These are phyloP conservation scores for Zygoascus ofunaensis DNA, from an alignment of 805 yeast species.

Conservation along the genomic window DNA sequence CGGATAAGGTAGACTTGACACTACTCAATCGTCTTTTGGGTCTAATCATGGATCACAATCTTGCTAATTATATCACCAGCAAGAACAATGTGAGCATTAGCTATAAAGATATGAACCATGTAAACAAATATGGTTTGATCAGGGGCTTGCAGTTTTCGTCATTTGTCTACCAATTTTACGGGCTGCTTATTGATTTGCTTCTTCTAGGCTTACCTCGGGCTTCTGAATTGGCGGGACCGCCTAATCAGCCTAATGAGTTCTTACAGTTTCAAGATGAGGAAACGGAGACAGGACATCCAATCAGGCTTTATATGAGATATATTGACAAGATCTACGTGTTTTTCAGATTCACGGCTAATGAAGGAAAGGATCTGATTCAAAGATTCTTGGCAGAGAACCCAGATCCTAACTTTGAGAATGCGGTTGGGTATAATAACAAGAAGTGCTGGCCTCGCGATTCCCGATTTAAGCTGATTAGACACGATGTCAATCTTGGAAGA, in stretches of 20 bases:
- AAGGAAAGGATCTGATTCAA: slow-evolving; percentile 64
- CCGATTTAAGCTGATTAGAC: slow-evolving; percentile 82
- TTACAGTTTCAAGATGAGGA: slow-evolving; percentile 54
- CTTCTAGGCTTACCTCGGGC: slow-evolving; percentile 85
- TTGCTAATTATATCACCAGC: slow-evolving; percentile 89
- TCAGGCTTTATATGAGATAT: slow-evolving; percentile 72
- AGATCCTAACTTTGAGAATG: slow-evolving; percentile 83
- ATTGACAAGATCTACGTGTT: slow-evolving; percentile 73
- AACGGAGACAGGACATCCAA: slow-evolving; percentile 62
- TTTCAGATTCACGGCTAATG: slow-evolving; percentile 64
- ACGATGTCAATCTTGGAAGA: slow-evolving; percentile 84
- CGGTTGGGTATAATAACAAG: slow-evolving; percentile 77
- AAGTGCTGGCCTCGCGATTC: slow-evolving; percentile 93
- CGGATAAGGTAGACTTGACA: slow-evolving; percentile 85
- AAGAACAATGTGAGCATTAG: slow-evolving; percentile 75
- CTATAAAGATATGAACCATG: slow-evolving; percentile 92
- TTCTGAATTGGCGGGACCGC: slow-evolving; percentile 72
- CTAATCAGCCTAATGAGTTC: slow-evolving; percentile 64
- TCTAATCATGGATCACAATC: slow-evolving; percentile 74
- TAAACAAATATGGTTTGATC: slow-evolving; percentile 77
- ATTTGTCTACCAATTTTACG: slow-evolving; percentile 84
- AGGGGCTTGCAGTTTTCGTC: slow-evolving; percentile 88
- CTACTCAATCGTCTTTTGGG: slow-evolving; percentile 72
- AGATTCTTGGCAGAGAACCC: slow-evolving; percentile 78
- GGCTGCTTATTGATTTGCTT: slow-evolving; percentile 71